Conservation (phyloP, 345 rosid genomes). For the sweet orange (Citrus sinensis) region DVS_A1.0 CM039164.1:17800001-17800500, state of each 20-base stretch:
- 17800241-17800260: constrained; percentile 85
- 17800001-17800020: neutral
- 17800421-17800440: too few species aligned
- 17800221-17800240: constrained; percentile 89
- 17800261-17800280: constrained; percentile 86
- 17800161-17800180: neutral
- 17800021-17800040: neutral
- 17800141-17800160: neutral
- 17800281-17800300: constrained; percentile 45
- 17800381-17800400: too few species aligned
- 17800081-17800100: neutral
- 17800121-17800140: neutral
- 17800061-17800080: neutral
- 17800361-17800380: too few species aligned
- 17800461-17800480: too few species aligned
- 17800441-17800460: too few species aligned
- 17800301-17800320: too few species aligned
- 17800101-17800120: neutral
- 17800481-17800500: too few species aligned
- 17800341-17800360: too few species aligned
- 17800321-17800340: too few species aligned
- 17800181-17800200: constrained; percentile 1
- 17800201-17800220: constrained; percentile 83
- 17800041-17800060: neutral
- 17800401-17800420: too few species aligned